Base-by-base conservation (phyloP, 306 rosid species). In the Sindora glabra region DNA sequence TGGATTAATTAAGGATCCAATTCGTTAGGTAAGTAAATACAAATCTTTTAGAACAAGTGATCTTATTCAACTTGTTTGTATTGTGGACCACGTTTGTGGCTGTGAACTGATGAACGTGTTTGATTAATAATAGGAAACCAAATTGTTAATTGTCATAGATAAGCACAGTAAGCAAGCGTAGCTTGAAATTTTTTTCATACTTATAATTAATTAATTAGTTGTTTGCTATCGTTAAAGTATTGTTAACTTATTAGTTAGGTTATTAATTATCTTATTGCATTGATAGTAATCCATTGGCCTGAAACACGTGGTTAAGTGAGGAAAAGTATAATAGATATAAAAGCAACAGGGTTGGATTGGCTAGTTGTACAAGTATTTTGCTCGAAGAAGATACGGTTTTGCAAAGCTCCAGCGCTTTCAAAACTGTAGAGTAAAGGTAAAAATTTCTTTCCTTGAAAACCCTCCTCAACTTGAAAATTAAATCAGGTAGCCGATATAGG, bases 1-100 rank as follows among this genome's bases (percentile, higher is more conserved):
- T 48, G 24, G 37, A 33, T 23, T 33, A 48, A 68, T 48, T 14
- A 19, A 54, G 55, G 62, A 80, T 75, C 71, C 74, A 72, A n/a
- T n/a, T n/a, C n/a, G n/a, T n/a, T n/a, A n/a, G n/a, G n/a, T n/a
- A n/a, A 51, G 61, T n/a, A 48, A 13, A 48, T 3, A 50, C 7
- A 27, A 45, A 42, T 11, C 26, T 12, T 21, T n/a, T n/a, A n/a
- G n/a, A n/a, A n/a, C n/a, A 36, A 5, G 33, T 63, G 64, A 44
- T 61, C 58, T 37, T 56, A 62, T 42, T 69, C 77, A 69, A 57
- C 72, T 73, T 73, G 67, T 67, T 34, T 51, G 66, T 38, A 60
- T 41, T 13, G 40, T 48, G 64, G 64, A 65, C 68, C 34, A 46
- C 65, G 48, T 14, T 46, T 59, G 21, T 62, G 57, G 59, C 70